Conservation (phyloP, 2,329 filamentous ascomycete species). For the Ophiostoma sp. region DNA sequence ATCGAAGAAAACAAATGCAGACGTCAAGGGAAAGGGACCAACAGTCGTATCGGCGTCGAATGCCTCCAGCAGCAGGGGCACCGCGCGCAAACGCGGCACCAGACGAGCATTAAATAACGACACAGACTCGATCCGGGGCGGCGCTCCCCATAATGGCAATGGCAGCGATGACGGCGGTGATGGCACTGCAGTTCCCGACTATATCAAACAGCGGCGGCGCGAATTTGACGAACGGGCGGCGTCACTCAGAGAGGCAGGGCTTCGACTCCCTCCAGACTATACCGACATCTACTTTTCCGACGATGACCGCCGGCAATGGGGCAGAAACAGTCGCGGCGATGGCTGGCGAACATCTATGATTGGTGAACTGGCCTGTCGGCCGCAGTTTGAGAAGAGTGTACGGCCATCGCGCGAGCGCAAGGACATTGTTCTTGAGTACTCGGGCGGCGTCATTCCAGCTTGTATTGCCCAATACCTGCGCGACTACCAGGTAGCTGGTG, state of each 20-base stretch:
- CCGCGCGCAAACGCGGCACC: slow-evolving; percentile 28
- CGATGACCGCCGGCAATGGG: slow-evolving; percentile 35
- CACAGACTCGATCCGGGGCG: slow-evolving; percentile 1
- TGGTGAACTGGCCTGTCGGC: slow-evolving; percentile 41
- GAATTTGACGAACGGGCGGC: slow-evolving; percentile 61
- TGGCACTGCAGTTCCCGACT: slow-evolving; percentile 59
- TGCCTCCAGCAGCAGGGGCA: slow-evolving; percentile 16
- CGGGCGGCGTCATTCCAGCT: slow-evolving; percentile 76
- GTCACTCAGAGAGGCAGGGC: slow-evolving; percentile 58
- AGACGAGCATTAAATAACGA: background rate
- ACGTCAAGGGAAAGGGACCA: slow-evolving; percentile 41
- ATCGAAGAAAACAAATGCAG: slow-evolving; percentile 41
- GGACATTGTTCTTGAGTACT: slow-evolving; percentile 69
- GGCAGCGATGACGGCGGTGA: slow-evolving; percentile 31
- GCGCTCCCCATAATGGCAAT: slow-evolving; percentile 17
- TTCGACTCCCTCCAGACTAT: slow-evolving; percentile 73
- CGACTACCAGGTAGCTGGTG: slow-evolving; percentile 84
- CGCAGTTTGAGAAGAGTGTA: slow-evolving; percentile 56
- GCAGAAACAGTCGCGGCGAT: slow-evolving; percentile 15
- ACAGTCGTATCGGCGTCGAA: background rate
- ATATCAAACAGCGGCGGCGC: slow-evolving; percentile 63
- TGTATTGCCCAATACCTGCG: slow-evolving; percentile 87
- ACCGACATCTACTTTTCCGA: slow-evolving; percentile 72
- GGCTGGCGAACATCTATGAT: background rate
- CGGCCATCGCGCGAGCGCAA: slow-evolving; percentile 65